Conservation (phyloP, 129 eudicot genomes). For the Helichrysum umbraculigerum region DNA sequence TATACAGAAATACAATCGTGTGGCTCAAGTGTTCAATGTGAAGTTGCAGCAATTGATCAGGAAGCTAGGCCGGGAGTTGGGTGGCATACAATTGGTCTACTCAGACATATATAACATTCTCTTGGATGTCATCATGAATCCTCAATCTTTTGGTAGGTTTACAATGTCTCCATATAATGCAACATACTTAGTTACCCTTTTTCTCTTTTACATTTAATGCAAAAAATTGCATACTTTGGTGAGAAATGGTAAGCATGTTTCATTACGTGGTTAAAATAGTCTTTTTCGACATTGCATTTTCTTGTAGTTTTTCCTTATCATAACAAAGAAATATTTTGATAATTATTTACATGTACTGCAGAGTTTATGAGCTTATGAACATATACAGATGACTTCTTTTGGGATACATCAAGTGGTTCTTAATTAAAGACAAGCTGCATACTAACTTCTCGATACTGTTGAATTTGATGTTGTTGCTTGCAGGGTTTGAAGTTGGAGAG, state of each 20-base stretch:
- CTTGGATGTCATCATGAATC: conserved; percentile 56
- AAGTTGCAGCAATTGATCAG: conserved; percentile 55
- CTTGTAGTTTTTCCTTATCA: not conserved
- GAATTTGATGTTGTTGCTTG: conserved; percentile 18
- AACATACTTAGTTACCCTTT: not conserved
- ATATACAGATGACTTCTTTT: not conserved
- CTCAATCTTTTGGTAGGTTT: conserved; percentile 62
- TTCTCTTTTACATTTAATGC: not conserved
- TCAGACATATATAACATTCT: conserved; percentile 66
- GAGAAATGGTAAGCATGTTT: not conserved
- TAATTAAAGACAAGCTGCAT: not conserved
- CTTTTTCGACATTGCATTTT: not conserved
- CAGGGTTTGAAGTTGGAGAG: conserved; percentile 71
- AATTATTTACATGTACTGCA: not conserved
- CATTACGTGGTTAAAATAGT: not conserved
- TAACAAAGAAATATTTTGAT: not conserved
- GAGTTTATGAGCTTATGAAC: conserved; percentile 11
- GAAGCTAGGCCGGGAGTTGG: conserved; percentile 48
- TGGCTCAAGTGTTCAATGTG: conserved; percentile 62
- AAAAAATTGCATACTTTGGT: not conserved
- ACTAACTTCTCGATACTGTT: not conserved
- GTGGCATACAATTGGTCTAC: conserved; percentile 63
- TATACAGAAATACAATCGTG: conserved; percentile 56
- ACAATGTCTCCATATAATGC: not conserved
- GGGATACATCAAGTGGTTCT: not conserved